These are phyloP conservation scores for Globisporangium lucens DNA, from an alignment of 352 stramenopile species.

Conservation along the genomic window DNA sequence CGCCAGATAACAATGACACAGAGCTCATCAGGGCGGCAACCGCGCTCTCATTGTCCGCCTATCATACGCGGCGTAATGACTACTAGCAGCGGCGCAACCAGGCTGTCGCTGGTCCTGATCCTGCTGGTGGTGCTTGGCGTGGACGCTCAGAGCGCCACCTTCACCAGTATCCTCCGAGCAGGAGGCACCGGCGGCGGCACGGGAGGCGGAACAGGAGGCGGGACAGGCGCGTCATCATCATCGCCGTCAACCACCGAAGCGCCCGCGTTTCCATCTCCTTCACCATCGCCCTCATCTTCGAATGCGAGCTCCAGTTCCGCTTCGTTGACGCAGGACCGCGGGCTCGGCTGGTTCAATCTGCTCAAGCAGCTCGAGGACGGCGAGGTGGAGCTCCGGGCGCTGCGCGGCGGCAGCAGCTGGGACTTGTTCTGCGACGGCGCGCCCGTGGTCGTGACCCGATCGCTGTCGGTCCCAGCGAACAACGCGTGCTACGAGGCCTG, in stretches of 20 bases:
- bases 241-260: not conserved
- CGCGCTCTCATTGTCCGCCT: not conserved
- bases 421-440: conserved; percentile 2
- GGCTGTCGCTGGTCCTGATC: not conserved
- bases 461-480: not conserved
- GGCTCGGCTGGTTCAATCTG: not conserved
- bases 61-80: not conserved
- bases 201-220: not conserved
- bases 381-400: conserved; percentile 3
- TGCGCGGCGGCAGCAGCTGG: conserved; percentile 3
- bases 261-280: not conserved
- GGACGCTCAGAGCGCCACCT: not conserved
- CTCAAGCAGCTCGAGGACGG: conserved; percentile 9
- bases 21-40: not conserved
- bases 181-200: not conserved
- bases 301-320: not conserved
- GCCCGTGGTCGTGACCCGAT: conserved; percentile 9
- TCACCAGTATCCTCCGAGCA: not conserved
- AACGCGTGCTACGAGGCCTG: not conserved
- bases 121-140: not conserved
- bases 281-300: not conserved
- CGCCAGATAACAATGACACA: not conserved
- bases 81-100: not conserved
- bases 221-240: not conserved
- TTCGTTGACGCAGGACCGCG: not conserved